Evolutionary conservation across 2,329 filamentous ascomycete species (phyloP), one percentile per base, ranked within the genome.

Genomic region (Alternaria sp.): DNA sequence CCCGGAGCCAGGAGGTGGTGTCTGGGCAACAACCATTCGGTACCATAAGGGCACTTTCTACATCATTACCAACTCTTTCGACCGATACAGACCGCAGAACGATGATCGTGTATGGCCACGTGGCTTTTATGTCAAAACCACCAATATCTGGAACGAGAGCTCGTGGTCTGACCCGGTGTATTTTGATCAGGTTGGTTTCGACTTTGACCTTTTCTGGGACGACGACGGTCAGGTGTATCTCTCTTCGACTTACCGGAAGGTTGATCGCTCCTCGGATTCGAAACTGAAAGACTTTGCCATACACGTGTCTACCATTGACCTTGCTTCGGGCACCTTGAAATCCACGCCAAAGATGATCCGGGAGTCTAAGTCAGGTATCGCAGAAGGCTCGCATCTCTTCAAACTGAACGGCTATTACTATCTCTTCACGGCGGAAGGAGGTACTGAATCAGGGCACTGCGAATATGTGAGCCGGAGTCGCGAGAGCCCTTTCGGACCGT

Each of bases 391-490:
- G 1, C 78, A 80, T 57, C 68, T 80, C 4, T 74, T 79, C 44
- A 66, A 65, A 32, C 54, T 54, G 20, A 61, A 63, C 22, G 65
- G 52, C 1, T 69, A 58, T 11, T 73, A 70, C 52, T 80, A 79
- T 42, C 26, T 71, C 9, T 69, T 60, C 55, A 64, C 57, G 59
- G 77, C 32, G 63, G 79, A 68, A 70, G 78, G 48, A 57, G 78
- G 78, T 0, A 80, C 78, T 0, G 75, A 73, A 18, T 65, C 75
- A 8, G 72, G 69, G 5, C 79, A 80, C 56, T 67, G 66, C 48
- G 77, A 73, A 30, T 90, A 87, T 28, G 81, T 91, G 3, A 77
- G 80, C 52, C 80, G 85, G 78, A 88, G 61, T 80, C 85, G 72
- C 56, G 14, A 77, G 67, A 32, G 77, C 61, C 42, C 68, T 63